Evolutionary conservation across 2,329 filamentous ascomycete genomes (phyloP), one percentile per base, ranked within the genome.

Genomic region (Nemania serpens): DNA sequence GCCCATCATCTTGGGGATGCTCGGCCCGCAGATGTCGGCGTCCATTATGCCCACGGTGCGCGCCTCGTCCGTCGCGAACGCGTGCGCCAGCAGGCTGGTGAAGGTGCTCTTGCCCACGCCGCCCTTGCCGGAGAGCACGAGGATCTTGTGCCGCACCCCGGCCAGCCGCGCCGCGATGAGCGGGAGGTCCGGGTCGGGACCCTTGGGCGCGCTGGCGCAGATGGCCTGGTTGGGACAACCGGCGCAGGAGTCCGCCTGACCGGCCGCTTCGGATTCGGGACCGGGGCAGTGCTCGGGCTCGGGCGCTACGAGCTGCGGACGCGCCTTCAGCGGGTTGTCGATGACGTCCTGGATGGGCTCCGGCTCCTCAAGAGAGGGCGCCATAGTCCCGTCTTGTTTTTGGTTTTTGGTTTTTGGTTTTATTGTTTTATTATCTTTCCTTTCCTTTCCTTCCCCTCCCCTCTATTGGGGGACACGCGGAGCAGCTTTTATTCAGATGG

Each of bases 1-100:
- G 36, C 95, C 95, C 88, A 99, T 93, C 94, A 99, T 98, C 79
- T 97, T 97, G 18, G 95, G 95, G 70, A 99, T 97, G 66, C 88
- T 92, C 0, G 95, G 95, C 0, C 95, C 95, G 77, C 93, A 97
- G 64, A 99, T 97, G 76, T 99, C 95, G 6, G 95, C 96, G 77
- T 99, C 95, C 92, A 98, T 97, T 69, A 99, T 89, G 18, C 94
- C 95, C 29, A 99, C 91, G 1, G 87, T 91, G 58, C 81, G 89
- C 47, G 89, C 86, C 0, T 89, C 87, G 75, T 96, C 91, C 13
- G 86, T 85, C 1, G 95, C 91, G 70, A 99, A 96, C 1, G 91
- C 93, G 74, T 97, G 92, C 2, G 91, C 90, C 17, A 98, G 86
- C 70, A 98, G 86, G 1, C 88, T 90, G 2, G 91, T 94, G 73